Base-by-base conservation (phyloP, 768 basidiomycete species). In the Favolaschia claudopus region DNA sequence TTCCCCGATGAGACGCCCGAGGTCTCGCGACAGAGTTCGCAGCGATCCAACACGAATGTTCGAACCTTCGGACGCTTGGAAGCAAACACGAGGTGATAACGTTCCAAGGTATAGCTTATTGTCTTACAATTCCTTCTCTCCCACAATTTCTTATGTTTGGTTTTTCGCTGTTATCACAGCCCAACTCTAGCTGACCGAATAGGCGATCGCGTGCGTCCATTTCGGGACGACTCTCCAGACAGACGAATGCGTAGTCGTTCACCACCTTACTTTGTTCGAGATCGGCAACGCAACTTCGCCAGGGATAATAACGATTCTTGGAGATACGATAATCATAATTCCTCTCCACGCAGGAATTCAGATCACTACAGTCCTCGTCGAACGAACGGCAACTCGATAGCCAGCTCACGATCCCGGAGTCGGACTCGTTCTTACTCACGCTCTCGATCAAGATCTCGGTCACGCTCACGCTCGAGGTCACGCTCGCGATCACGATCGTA, bases 21-120 rank as follows among this genome's bases (percentile, higher is more conserved):
- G 56, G 2, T 64, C 68, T 44, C 69, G 72, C 49, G 70, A 71
- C 29, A 67, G 72, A 55, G 59, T 63, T 38, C 69, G 70, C 33
- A 73, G 74, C 39, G 76, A 79, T 57, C 53, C 67, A 47, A 62
- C 82, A 58, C 79, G 88, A 62, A 84, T 86, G 78, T 86, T 91
- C 67, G 91, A 92, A 68, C 89, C 90, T 29, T 89, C 88, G 31
- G 86, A 89, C 19, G 73, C 77, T 29, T 91, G 91, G 90, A 89
- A 87, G 68, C 83, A 88, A 62, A 72, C 74, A 9, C 85, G 85
- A 64, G 66, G 66, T 45, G 84, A 86, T 65, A 78, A 79, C 62
- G 68, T 71, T 42, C 83, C 80, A 63, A 67, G 63, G 81, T 80
- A 74, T 68, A 76, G 77, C 37, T 24, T 7, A 37, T 37, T 40